phyloP scores from a whole-genome alignment of 495 filamentous ascomycete species.

The Delitschia confertaspora region DNA sequence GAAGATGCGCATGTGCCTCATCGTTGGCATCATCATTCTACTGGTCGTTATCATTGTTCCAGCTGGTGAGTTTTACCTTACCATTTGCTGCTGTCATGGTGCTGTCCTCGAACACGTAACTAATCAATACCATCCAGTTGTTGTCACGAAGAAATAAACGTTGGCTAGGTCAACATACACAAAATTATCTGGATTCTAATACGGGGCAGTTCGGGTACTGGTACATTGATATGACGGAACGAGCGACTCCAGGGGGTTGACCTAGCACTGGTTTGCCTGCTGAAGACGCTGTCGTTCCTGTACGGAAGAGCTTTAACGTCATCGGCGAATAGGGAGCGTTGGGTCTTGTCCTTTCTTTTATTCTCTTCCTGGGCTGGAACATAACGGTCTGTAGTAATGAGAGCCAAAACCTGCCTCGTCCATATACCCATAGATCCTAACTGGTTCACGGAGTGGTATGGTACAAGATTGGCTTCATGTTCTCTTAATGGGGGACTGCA shows the following conservation, averaged over 20 bases:
- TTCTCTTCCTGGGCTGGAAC: constrained; percentile 23
- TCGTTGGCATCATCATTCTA: constrained; percentile 76
- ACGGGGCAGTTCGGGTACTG: too few species aligned
- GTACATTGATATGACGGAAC: too few species aligned
- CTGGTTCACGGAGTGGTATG: too few species aligned
- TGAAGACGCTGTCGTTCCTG: constrained; percentile 16
- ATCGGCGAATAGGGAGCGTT: constrained; percentile 28
- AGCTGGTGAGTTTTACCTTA: constrained; percentile 47
- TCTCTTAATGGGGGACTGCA: too few species aligned
- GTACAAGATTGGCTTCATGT: too few species aligned
- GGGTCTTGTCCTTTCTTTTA: constrained; percentile 22
- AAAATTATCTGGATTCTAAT: too few species aligned
- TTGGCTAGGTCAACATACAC: background rate
- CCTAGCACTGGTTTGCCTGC: constrained; percentile 7
- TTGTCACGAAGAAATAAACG: constrained; percentile 5
- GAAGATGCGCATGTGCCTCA: constrained; percentile 98
- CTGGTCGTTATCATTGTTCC: constrained; percentile 89
- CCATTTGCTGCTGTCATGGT: constrained; percentile 1
- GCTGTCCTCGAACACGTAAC: too few species aligned
- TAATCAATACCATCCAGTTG: too few species aligned
- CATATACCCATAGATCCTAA: too few species aligned
- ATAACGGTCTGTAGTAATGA: constrained; percentile 13
- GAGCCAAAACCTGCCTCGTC: too few species aligned
- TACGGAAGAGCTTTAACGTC: constrained; percentile 27
- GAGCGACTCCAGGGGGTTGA: constrained; percentile 1